Evolutionary conservation across 2,329 filamentous ascomycete species (phyloP).

Genomic region (Zarea fungicola): DNA sequence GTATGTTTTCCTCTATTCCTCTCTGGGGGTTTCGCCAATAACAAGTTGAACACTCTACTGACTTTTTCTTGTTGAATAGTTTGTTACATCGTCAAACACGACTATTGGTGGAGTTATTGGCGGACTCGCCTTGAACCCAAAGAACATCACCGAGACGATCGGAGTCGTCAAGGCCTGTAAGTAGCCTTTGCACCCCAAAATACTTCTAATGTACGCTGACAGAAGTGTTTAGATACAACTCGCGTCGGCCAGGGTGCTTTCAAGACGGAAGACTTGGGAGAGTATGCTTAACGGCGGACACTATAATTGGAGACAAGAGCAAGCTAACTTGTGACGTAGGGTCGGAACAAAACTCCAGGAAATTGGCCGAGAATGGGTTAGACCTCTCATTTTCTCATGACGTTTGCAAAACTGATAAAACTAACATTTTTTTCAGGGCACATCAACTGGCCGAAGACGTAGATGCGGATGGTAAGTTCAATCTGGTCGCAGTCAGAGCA

Average conservation of each 20-base stretch:
- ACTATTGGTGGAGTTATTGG: constrained; percentile 49
- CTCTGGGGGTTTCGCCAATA: constrained; percentile 49
- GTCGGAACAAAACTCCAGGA: constrained; percentile 42
- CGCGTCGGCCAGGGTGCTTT: constrained; percentile 59
- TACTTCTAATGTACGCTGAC: constrained; percentile 21
- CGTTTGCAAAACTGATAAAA: too few relatives aligned
- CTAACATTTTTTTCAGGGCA: too few relatives aligned
- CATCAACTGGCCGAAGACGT: constrained; percentile 54
- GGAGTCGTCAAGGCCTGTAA: constrained; percentile 28
- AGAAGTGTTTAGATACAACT: constrained; percentile 40
- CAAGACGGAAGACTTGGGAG: constrained; percentile 53
- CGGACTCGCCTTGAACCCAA: constrained; percentile 56
- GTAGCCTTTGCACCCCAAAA: constrained; percentile 34
- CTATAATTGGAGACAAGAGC: too few relatives aligned
- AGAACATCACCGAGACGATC: constrained; percentile 53
- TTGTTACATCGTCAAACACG: constrained; percentile 11
- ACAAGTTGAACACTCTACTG: not conserved
- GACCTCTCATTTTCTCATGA: too few relatives aligned
- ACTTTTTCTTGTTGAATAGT: too few relatives aligned
- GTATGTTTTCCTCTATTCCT: too few relatives aligned
- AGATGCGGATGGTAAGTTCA: constrained; percentile 54
- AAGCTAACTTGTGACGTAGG: too few relatives aligned
- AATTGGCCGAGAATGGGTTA: constrained; percentile 38
- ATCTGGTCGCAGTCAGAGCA: constrained; percentile 19
- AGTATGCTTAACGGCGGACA: too few relatives aligned